Conservation (phyloP, 225 moss, liverwort and hornwort genomes). For the Polytrichum formosum region DNA sequence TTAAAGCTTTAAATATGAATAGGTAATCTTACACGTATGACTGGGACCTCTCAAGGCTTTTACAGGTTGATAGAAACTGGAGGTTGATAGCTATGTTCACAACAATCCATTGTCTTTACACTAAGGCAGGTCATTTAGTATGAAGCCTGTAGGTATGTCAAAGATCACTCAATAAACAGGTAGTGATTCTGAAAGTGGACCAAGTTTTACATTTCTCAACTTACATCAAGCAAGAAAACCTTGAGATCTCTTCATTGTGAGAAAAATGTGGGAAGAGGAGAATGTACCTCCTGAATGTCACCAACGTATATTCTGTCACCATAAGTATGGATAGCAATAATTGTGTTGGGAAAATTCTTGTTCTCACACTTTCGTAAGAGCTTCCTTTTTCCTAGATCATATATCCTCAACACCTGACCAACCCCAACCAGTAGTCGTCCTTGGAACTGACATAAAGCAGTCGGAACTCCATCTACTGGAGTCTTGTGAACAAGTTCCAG, state of each 20-base stretch:
- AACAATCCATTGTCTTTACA: too few relatives aligned
- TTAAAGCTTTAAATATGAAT: too few relatives aligned
- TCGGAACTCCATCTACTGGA: conserved; percentile 96
- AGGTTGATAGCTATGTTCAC: too few relatives aligned
- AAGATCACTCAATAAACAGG: too few relatives aligned
- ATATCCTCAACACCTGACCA: conserved; percentile 91
- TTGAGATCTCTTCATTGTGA: background rate
- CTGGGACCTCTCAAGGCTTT: too few relatives aligned
- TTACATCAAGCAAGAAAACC: too few relatives aligned
- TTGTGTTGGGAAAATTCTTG: conserved; percentile 96
- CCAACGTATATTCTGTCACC: conserved; percentile 99
- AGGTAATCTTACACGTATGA: too few relatives aligned
- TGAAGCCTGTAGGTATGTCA: too few relatives aligned
- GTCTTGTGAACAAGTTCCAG: conserved; percentile 98
- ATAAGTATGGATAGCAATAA: conserved; percentile 95
- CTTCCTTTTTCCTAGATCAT: conserved; percentile 95
- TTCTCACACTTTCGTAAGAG: conserved; percentile 96
- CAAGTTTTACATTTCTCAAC: too few relatives aligned
- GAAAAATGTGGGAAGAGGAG: background rate
- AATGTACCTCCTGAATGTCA: conserved; percentile 87
- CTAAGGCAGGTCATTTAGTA: too few relatives aligned
- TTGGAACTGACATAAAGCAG: conserved; percentile 95
- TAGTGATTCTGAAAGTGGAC: too few relatives aligned
- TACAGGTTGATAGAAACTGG: too few relatives aligned
- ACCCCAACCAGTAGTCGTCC: conserved; percentile 95